Base-by-base conservation (phyloP, 2,329 filamentous ascomycete genomes). In the Lizonia empirigonia region DNA sequence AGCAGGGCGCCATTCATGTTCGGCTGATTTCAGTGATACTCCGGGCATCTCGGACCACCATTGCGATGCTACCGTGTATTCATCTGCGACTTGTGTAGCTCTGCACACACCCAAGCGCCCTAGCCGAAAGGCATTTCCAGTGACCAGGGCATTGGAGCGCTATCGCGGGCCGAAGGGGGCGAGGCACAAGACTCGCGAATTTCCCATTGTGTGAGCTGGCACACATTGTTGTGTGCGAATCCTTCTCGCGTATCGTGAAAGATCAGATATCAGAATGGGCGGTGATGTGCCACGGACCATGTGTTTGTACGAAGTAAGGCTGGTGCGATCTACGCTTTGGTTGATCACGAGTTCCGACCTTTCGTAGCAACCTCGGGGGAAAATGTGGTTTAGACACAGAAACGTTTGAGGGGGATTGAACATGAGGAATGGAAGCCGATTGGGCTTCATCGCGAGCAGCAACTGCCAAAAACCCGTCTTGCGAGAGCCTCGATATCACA, bases 91-190 rank as follows among this genome's bases (percentile, higher is more conserved):
- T 26, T 42, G 49, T 47, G 49, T 47, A 29, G 47, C 49, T 33
- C 41, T 34, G 27, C 37, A 33, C 26, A 29, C 10, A 37, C 45
- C 42, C 37, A 45, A 44, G 38, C 37, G 49, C 49, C 22, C 33
- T 42, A 42, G 33, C 49, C 49, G 42, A 52, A 41, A 36, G 42
- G 26, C 32, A 37, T 24, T 47, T 46, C 49, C 49, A 46, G 37
- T 37, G 42, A 42, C 49, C 49, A 34, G 49, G 49, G 32, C 10
- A 23, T 47, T 42, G 49, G 42, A 38, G 49, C 42, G 49, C 42
- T 34, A 44, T 42, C 7, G 38, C 49, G 44, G 44, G 38, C 42
- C 49, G 44, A 42, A n/a, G n/a, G n/a, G n/a, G 24, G 26, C 24
- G 44, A 47, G 13, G 27, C 33, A 38, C 16, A 19, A 32, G 33